Base-by-base conservation (phyloP, 179 eudicot genomes). In the Beta macrorhiza region DNA sequence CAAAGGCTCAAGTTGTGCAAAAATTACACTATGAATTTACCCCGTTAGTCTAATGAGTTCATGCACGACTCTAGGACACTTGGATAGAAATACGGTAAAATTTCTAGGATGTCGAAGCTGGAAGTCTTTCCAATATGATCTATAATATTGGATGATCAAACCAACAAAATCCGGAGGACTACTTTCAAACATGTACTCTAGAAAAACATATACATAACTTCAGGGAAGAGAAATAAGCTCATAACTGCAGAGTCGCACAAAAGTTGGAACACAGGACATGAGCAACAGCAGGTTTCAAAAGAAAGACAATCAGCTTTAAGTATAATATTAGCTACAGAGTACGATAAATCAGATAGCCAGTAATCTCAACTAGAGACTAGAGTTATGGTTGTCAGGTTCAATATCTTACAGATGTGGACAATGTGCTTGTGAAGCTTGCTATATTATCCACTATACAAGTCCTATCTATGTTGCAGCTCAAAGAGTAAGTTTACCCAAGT, bases 401-500 rank as follows among this genome's bases (percentile, higher is more conserved):
- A 14, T 7, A 53, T 65, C 29, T 6, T 67, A 78, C 70, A 73
- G n/a, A 58, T 69, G 25, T 75, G 56, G 42, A 82, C 65, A 63
- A 32, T 53, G n/a, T 49, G 32, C 9, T 78, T 49, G 42, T 13
- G 47, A 52, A 72, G 16, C 49, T 14, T 16, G 17, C 37, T 13
- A 29, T 9, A 73, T 16, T 9, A 73, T 25, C 1, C 8, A 59
- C 67, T 73, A 15, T 74, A 77, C 64, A 82, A 25, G 5, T 63
- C 47, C 55, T 70, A 61, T 20, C 51, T 37, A 49, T 57, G 55
- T 44, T 52, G 37, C 68, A 44, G 63, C 78, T 91, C 88, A 92
- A 74, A 92, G 95, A 81, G 88, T 88, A 81, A 93, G 98, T 81
- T 90, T 89, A 84, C 92, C 92, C 86, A 90, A 80, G 80, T 84